These are phyloP conservation scores for Tylopilus balloui DNA, from an alignment of 768 basidiomycete species.

Conservation along the genomic window DNA sequence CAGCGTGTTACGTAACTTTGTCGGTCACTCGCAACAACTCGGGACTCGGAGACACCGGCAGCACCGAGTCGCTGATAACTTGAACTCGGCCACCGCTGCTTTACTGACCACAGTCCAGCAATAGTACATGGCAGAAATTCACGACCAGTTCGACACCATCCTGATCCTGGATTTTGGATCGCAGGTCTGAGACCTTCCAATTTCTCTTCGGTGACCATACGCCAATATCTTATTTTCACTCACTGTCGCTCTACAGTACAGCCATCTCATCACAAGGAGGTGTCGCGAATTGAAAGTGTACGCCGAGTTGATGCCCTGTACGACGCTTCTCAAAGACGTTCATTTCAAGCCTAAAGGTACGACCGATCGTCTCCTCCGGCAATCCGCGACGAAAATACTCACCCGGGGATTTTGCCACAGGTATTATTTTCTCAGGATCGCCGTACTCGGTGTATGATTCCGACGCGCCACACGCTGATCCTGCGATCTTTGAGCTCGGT, in stretches of 20 bases:
- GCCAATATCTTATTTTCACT: constrained; percentile 3
- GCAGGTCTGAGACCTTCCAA: constrained; percentile 53
- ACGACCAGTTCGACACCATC: constrained; percentile 93
- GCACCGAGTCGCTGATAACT: too few species aligned
- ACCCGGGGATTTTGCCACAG: constrained; percentile 34
- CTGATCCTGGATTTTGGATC: constrained; percentile 97
- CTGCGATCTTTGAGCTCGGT: constrained; percentile 79
- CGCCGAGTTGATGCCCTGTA: constrained; percentile 96
- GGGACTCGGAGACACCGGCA: too few species aligned
- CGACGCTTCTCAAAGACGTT: constrained; percentile 81
- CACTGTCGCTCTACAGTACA: constrained; percentile 59
- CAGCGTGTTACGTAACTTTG: too few species aligned
- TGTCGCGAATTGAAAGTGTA: constrained; percentile 98
- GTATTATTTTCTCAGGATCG: constrained; percentile 95
- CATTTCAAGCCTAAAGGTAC: constrained; percentile 92
- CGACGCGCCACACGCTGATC: constrained; percentile 92
- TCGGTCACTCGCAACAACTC: too few species aligned
- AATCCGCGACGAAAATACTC: background rate
- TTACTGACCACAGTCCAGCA: background rate
- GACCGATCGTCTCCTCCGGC: background rate
- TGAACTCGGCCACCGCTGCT: background rate
- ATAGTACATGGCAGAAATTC: constrained; percentile 72
- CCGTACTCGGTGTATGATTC: constrained; percentile 96
- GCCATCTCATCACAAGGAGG: constrained; percentile 94
- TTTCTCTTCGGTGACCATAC: constrained; percentile 10